Conservation (phyloP, 768 basidiomycete species). For the Pleurotus cornucopiae region DNA sequence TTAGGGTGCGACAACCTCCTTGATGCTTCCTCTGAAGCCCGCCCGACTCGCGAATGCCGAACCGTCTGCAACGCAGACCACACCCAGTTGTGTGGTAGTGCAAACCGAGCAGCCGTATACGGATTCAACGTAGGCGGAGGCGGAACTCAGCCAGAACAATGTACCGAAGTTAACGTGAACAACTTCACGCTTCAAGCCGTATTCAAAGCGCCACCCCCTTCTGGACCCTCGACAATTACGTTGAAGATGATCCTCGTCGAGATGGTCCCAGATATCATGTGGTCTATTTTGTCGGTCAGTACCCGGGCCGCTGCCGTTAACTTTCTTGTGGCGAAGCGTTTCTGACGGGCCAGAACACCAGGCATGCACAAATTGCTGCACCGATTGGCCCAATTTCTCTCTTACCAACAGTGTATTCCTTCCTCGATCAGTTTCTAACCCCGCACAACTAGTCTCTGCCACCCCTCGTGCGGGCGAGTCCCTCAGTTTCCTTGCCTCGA, state of each 20-base stretch:
- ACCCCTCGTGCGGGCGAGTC: slow-evolving; percentile 36
- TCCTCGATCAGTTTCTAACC: slow-evolving; percentile 33
- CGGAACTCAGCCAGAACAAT: slow-evolving; percentile 21
- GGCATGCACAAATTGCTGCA: slow-evolving; percentile 38
- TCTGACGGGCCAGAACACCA: slow-evolving; percentile 8
- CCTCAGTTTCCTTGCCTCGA: slow-evolving; percentile 39
- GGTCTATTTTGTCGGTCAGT: slow-evolving; percentile 38
- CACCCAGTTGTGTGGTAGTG: slow-evolving; percentile 34
- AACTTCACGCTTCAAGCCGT: slow-evolving; percentile 34
- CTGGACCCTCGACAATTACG: slow-evolving; percentile 22
- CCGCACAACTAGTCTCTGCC: slow-evolving; percentile 34
- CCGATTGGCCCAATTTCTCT: slow-evolving; percentile 36
- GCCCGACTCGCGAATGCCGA: slow-evolving; percentile 36
- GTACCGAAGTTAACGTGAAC: slow-evolving; percentile 23
- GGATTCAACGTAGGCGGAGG: slow-evolving; percentile 23
- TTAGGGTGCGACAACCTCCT: slow-evolving; percentile 36
- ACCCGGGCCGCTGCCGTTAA: too few relatives aligned
- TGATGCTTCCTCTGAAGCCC: slow-evolving; percentile 28
- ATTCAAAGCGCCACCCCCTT: slow-evolving; percentile 28
- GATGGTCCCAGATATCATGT: slow-evolving; percentile 32
- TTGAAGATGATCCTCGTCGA: slow-evolving; percentile 34
- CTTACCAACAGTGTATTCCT: slow-evolving; percentile 36
- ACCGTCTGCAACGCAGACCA: slow-evolving; percentile 34
- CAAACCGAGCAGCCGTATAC: slow-evolving; percentile 34
- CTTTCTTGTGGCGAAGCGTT: too few relatives aligned